Evolutionary conservation across 768 basidiomycete genomes (phyloP), one percentile per base, ranked within the genome.

Genomic region (Boletellus ananas): DNA sequence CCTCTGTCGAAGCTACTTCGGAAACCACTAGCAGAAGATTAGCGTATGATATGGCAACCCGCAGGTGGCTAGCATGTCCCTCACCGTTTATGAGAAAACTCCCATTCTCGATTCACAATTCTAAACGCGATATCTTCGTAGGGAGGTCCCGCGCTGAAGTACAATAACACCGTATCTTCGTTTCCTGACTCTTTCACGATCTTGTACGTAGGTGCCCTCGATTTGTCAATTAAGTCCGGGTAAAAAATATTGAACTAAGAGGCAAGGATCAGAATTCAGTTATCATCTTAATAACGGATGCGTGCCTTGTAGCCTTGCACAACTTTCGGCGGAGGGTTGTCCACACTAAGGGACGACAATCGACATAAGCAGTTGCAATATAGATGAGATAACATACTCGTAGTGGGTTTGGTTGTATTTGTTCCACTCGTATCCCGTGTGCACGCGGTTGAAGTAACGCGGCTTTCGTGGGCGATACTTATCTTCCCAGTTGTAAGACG

Each of bases 371-470:
- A 37, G 17, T 27, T n/a, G 33, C 27, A 17, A 35, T 43, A 39
- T 12, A 17, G 11, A 50, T 39, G n/a, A 34, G 13, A 43, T 49
- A 38, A 49, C 18, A 52, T 74, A 95, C 92, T 97, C 96, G 69
- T 98, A 99, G 72, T 98, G 96, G 4, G 96, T 98, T 68, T 98
- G 95, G 68, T 98, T 98, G 70, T 98, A 99, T 75, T 97, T 98
- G 76, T 95, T 98, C 96, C 96, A 99, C 67, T 99, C 96, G 65
- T 95, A 99, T 23, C 96, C 96, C 27, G 96, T 99, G 63, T 98
- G 94, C 21, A 98, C 96, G 50, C 96, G 85, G 65, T 99, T 99
- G 75, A 98, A 97, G 75, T 97, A 99, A 55, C 94, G 79, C 39
- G 96, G 96, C 68, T 98, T 99, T 33, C 96, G 79, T 27, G 96